Percentiles rank a stretch among this genome's conserved stretches.
Conservation (phyloP, 2,329 filamentous ascomycete species). For the Talaromyces rugulosus region DNA sequence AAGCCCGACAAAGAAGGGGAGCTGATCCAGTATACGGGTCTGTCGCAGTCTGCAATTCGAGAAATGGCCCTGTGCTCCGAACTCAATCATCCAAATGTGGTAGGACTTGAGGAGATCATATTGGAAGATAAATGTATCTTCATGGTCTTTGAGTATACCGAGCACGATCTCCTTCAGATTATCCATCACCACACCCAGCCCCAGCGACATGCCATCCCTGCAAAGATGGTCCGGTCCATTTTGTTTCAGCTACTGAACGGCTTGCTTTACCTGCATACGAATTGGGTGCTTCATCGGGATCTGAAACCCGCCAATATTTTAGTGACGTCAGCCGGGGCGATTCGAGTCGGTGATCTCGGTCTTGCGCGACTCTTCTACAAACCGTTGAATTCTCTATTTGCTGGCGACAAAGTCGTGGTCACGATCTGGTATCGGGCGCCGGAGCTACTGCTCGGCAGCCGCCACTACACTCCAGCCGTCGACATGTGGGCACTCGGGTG, state of each 20-base stretch:
- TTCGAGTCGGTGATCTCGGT: slow-evolving; percentile 92
- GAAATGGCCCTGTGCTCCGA: slow-evolving; percentile 98
- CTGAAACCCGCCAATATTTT: slow-evolving; percentile 98
- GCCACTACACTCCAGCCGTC: slow-evolving; percentile 96
- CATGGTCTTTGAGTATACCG: slow-evolving; percentile 98
- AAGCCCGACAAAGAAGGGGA: slow-evolving; percentile 99
- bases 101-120: slow-evolving; percentile 89
- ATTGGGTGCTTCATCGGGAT: slow-evolving; percentile 96
- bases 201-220: slow-evolving; percentile 80
- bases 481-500: slow-evolving; percentile 98
- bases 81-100: slow-evolving; percentile 81
- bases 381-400: slow-evolving; percentile 84
- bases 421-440: slow-evolving; percentile 99
- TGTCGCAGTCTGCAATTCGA: slow-evolving; percentile 93
- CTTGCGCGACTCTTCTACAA: slow-evolving; percentile 92
- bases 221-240: slow-evolving; percentile 84
- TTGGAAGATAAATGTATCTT: slow-evolving; percentile 98
- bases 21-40: slow-evolving; percentile 88
- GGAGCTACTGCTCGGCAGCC: slow-evolving; percentile 82
- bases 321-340: slow-evolving; percentile 83
- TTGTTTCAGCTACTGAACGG: slow-evolving; percentile 95
- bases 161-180: slow-evolving; percentile 95
- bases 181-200: slow-evolving; percentile 96
- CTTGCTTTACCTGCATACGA: slow-evolving; percentile 87
- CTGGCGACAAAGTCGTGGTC: slow-evolving; percentile 95